These are phyloP conservation scores for Phytophthora nicotianae DNA, from an alignment of 352 stramenopile species.

Conservation along the genomic window DNA sequence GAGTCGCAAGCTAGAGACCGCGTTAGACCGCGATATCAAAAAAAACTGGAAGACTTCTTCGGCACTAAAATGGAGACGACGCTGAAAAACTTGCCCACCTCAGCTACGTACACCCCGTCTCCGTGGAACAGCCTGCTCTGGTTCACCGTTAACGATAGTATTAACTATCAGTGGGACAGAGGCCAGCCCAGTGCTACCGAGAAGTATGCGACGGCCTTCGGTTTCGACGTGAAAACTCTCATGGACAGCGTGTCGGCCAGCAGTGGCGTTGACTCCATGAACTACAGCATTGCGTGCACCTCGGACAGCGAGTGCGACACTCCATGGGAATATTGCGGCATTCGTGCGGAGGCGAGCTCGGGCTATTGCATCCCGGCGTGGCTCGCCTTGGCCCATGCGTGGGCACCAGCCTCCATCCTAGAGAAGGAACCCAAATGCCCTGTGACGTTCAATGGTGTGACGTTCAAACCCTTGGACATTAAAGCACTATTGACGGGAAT, in stretches of 20 bases:
- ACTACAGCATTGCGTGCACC: constrained; percentile 6
- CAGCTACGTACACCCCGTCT: neutral
- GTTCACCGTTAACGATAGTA: constrained; percentile 51
- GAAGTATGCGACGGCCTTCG: constrained; percentile 39
- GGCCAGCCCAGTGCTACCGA: constrained; percentile 31
- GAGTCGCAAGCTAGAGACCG: too few relatives aligned
- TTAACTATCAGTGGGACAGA: constrained; percentile 49
- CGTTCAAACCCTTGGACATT: constrained; percentile 45
- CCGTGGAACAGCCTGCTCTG: constrained; percentile 39
- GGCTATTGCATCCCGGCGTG: constrained; percentile 39
- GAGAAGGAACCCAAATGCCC: constrained; percentile 40
- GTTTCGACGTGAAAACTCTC: constrained; percentile 32
- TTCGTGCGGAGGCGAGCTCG: constrained; percentile 16
- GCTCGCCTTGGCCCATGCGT: constrained; percentile 39
- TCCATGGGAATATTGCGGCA: constrained; percentile 26
- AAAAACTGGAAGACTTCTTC: constrained; percentile 16
- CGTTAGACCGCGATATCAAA: too few relatives aligned
- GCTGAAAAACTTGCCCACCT: constrained; percentile 22
- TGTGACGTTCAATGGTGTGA: constrained; percentile 38
- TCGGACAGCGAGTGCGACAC: constrained; percentile 25
- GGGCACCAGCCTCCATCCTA: constrained; percentile 29
- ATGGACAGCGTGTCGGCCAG: constrained; percentile 38
- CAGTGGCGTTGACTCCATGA: constrained; percentile 30
- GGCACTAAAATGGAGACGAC: constrained; percentile 16
- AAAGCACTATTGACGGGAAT: constrained; percentile 38